These are phyloP conservation scores for Nicotiana obtusifolia DNA, from an alignment of 257 asterid species.

Conservation along the genomic window DNA sequence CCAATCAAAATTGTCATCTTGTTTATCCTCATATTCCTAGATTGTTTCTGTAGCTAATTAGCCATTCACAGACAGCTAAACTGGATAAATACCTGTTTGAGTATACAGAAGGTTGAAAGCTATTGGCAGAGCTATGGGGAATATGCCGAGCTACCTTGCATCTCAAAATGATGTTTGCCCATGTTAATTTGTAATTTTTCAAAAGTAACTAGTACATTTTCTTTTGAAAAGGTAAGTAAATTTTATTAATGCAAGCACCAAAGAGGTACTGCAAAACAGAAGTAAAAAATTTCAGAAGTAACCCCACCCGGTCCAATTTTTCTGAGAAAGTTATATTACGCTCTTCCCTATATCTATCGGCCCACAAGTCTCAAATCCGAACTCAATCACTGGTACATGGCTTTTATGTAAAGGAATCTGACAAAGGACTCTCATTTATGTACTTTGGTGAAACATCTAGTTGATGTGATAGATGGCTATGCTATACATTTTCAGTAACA, in stretches of 20 bases:
- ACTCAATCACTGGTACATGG: background rate
- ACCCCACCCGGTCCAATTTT: background rate
- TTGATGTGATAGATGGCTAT: conserved; percentile 1
- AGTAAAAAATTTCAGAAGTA: background rate
- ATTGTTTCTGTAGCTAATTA: background rate
- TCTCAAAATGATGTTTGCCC: background rate
- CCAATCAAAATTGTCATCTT: background rate
- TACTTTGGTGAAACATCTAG: background rate
- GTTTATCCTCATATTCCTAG: background rate
- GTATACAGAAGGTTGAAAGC: background rate
- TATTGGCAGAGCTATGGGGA: background rate
- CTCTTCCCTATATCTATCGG: background rate
- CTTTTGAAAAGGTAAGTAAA: no score
- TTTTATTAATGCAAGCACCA: no score
- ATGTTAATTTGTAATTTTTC: background rate
- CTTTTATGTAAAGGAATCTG: background rate
- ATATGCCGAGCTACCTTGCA: background rate
- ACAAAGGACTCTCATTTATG: background rate
- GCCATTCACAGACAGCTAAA: background rate
- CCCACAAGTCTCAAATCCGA: background rate
- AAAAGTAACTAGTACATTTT: background rate
- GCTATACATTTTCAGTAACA: background rate
- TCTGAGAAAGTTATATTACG: background rate
- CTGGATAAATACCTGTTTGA: background rate
- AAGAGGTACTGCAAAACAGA: no score